Evolutionary conservation across 1,139 yeast genomes (phyloP), one percentile per base, ranked within the genome.

Genomic region (Taphrina deformans): DNA sequence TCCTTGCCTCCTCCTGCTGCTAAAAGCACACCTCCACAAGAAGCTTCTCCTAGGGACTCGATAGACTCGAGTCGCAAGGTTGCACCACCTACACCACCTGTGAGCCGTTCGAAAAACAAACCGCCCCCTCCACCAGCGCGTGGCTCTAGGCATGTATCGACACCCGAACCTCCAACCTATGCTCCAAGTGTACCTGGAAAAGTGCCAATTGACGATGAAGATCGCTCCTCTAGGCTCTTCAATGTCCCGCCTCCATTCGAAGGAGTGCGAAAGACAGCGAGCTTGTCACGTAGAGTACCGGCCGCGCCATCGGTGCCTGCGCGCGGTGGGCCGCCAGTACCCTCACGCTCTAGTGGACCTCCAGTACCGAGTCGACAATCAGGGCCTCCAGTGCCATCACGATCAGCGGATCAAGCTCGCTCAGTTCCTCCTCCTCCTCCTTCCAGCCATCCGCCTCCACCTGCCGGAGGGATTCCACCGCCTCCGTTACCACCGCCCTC

Each of bases 331-430:
- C 73, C 76, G 27, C 61, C 63, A 6, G 29, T 35, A 5, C 64
- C 64, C 14, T 16, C 33, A 10, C 24, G 62, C 51, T 69, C 70
- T 23, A 71, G 75, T 27, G 72, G 73, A 31, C 77, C 78, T 3
- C 74, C 75, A 5, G 72, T 74, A 1, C 75, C 78, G n/a, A 75
- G 80, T 9, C 77, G 78, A 21, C 79, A 81, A 18, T 72, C 75
- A 1, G 71, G 75, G 23, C 65, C 72, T 4, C 62, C 67, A 2
- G 68, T 69, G 2, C 68, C 69, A 18, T 44, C 68, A 3, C 41
- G 55, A 23, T 27, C 38, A 16, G 60, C 33, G 9, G 27, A 50
- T 35, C 50, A 62, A 7, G 50, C 66, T 35, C 65, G 67, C 2
- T 44, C 69, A 6, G 59, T 66, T 27, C 44, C 65, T 26, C 67